Base-by-base conservation (phyloP, 768 basidiomycete genomes). In the Macrolepiota fuliginosa region DNA sequence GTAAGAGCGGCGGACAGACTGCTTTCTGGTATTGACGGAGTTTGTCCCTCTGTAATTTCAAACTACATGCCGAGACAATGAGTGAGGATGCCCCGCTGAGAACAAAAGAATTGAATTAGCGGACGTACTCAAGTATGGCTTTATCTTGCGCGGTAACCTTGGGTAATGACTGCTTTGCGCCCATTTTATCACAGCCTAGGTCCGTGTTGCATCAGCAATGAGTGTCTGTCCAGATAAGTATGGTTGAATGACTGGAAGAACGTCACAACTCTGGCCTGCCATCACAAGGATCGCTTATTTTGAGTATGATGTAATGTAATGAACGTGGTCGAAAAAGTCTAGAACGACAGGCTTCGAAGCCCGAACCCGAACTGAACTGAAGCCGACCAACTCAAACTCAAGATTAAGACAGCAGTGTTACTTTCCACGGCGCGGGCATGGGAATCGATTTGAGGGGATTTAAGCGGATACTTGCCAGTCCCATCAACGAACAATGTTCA, bases 1-100 rank as follows among this genome's bases (percentile, higher is more conserved):
- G 49, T 47, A n/a, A 17, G 15, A 17, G 24, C 36, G 42, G 42
- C 7, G 32, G 45, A 50, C 80, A 29, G 61, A 92, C 96, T 83
- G 90, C 90, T 79, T 88, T 93, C 83, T 96, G 97, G 70, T 98
- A 99, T 72, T 96, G 92, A 72, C 85, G 90, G 63, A 99, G 77
- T 73, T 96, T 98, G 76, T 99, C 97, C 36, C 97, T 83, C 73
- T 99, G 97, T 50, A 97, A 74, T 76, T 99, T 98, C 66, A 99
- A 83, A 71, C 96, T 98, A 73, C 32, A 70, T 55, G n/a, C 35
- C 19, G 57, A 36, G 61, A 56, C 25, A 42, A 58, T 63, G 52
- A 40, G 54, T 57, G 42, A 11, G 39, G 66, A 39, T 56, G 55
- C 51, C n/a, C n/a, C 10, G 62, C 55, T 45, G 40, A 50, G 60